These are phyloP conservation scores for Cunninghamia lanceolata DNA, from an alignment of 75 land plant genomes.

Conservation along the genomic window DNA sequence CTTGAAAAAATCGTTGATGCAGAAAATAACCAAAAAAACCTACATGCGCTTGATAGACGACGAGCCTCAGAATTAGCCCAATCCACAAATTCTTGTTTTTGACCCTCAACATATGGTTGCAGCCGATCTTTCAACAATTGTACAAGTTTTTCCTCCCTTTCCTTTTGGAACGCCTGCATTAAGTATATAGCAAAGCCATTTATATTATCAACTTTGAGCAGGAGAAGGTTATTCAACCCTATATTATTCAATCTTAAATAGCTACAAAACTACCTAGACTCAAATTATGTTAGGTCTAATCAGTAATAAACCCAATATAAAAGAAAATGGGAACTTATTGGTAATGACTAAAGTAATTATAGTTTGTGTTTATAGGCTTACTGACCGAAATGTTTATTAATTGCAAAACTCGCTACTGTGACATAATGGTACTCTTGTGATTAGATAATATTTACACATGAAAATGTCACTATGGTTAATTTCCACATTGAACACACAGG, in stretches of 20 bases:
- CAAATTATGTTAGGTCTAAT: neutral
- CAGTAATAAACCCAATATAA: neutral
- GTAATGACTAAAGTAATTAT: neutral
- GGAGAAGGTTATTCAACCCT: neutral
- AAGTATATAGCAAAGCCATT: neutral
- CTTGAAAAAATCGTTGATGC: neutral
- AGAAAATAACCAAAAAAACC: constrained; percentile 7
- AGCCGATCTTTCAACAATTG: constrained; percentile 48
- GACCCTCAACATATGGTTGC: constrained; percentile 51
- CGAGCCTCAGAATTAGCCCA: constrained; percentile 80
- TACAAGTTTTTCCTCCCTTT: constrained; percentile 73
- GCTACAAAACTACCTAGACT: neutral
- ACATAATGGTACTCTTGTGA: neutral
- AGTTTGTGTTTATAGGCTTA: neutral
- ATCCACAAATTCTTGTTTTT: constrained; percentile 42
- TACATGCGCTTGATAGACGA: constrained; percentile 76
- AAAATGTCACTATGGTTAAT: neutral
- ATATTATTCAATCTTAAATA: neutral
- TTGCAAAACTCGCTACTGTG: neutral
- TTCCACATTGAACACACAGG: neutral
- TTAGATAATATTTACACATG: neutral
- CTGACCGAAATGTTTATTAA: neutral
- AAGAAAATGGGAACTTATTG: neutral
- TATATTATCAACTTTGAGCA: neutral
- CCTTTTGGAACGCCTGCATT: constrained; percentile 68